phyloP scores from a whole-genome alignment of 106 monocot genomes.

The Vanilla planifolia region DNA sequence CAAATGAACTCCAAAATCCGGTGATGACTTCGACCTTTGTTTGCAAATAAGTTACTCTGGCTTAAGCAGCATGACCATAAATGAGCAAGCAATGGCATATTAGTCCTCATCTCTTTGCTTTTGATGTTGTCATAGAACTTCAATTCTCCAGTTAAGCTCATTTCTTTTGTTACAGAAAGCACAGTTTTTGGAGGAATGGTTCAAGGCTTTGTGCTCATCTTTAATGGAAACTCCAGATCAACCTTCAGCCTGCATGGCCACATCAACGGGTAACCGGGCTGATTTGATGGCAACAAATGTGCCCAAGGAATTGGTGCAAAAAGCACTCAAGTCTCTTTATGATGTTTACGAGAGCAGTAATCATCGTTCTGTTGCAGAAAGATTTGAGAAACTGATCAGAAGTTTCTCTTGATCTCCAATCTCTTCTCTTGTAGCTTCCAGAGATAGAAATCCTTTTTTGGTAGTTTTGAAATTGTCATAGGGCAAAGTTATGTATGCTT shows the following conservation, averaged over 20 bases:
- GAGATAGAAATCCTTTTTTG: no score
- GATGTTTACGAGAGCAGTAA: constrained; percentile 33
- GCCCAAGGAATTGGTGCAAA: constrained; percentile 27
- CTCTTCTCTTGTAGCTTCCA: no score
- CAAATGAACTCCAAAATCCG: no score
- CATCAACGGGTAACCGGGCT: constrained; percentile 8
- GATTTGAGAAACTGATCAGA: constrained; percentile 42
- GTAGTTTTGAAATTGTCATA: no score
- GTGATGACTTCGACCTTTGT: no score
- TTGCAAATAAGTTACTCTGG: no score
- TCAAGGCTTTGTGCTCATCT: constrained; percentile 33
- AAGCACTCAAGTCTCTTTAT: constrained; percentile 38
- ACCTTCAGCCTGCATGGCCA: constrained; percentile 13
- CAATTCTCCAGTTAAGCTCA: background rate
- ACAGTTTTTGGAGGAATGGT: constrained; percentile 68
- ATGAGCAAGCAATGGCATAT: no score
- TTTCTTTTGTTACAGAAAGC: constrained; percentile 50
- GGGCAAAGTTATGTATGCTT: no score
- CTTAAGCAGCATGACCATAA: no score
- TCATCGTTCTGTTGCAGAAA: constrained; percentile 24
- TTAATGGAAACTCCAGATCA: constrained; percentile 18
- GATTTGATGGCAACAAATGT: constrained; percentile 12
- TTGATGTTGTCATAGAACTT: background rate
- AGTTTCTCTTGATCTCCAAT: constrained; percentile 5
- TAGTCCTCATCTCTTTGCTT: no score